Percentiles rank a stretch among this genome's conserved stretches.
Evolutionary conservation across 2,329 filamentous ascomycete genomes (phyloP).

Genomic region (Fusarium paranaense): DNA sequence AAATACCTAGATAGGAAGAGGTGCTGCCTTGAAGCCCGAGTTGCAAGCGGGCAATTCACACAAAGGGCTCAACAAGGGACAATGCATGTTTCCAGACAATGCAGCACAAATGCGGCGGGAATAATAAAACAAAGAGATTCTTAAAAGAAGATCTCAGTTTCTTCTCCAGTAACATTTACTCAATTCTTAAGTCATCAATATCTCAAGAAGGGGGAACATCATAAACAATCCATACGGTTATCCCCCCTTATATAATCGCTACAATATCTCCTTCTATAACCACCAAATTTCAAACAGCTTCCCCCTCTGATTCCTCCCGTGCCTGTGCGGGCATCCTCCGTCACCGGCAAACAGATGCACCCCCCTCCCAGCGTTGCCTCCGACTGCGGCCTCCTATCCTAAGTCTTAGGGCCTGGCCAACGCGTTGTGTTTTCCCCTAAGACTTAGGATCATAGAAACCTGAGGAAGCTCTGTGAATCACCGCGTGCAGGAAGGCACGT

Average conservation of each 20-base stretch:
- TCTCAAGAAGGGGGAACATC: not conserved
- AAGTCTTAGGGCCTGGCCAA: not conserved
- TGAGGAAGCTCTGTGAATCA: conserved; percentile 18
- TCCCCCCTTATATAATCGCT: not conserved
- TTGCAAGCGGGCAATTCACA: not conserved
- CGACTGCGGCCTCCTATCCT: not conserved
- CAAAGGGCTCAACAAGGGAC: not conserved
- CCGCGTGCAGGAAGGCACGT: not conserved
- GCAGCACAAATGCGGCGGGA: not conserved
- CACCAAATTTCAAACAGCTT: not conserved
- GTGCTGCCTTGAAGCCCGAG: not conserved
- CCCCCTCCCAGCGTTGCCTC: not conserved
- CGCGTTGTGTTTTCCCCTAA: not conserved
- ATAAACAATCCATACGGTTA: not conserved
- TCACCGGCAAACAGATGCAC: conserved; percentile 2
- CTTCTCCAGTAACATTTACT: not conserved
- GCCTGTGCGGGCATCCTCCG: not conserved
- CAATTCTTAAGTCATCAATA: not conserved
- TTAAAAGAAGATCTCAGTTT: not conserved
- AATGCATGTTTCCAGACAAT: not conserved
- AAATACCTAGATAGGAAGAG: not conserved
- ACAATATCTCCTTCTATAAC: not conserved
- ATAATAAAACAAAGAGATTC: not conserved
- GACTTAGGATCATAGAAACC: conserved; percentile 8
- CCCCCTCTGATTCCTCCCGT: not conserved